phyloP scores from a whole-genome alignment of 805 yeast species.

The Priceomyces castillae region DNA sequence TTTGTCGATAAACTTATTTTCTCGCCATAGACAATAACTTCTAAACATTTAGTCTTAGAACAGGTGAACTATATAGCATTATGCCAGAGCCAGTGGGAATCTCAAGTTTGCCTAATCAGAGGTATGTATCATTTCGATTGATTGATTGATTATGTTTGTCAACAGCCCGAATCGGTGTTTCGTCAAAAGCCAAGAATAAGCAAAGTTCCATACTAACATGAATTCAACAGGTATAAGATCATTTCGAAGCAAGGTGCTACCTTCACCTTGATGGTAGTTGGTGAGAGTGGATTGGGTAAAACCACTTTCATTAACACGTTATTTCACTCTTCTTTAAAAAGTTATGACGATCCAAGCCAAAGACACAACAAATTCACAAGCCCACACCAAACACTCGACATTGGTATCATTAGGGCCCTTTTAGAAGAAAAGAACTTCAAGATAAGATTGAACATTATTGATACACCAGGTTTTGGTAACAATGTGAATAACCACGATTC shows the following conservation, averaged over 20 bases:
- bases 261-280: slow-evolving; percentile 82
- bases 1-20: slow-evolving; percentile 2
- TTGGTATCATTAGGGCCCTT: slow-evolving; percentile 75
- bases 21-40: neutral
- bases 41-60: neutral
- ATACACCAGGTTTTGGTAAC: slow-evolving; percentile 94
- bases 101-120: slow-evolving; percentile 71
- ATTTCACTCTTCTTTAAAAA: slow-evolving; percentile 71
- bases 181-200: neutral
- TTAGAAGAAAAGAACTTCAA: slow-evolving; percentile 82
- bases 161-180: neutral
- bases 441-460: slow-evolving; percentile 75
- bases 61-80: neutral
- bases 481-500: slow-evolving; percentile 80
- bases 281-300: slow-evolving; percentile 90
- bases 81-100: slow-evolving; percentile 66
- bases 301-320: slow-evolving; percentile 87
- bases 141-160: slow-evolving; percentile 2
- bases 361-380: slow-evolving; percentile 55
- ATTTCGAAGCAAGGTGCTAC: slow-evolving; percentile 73
- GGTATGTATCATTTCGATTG: slow-evolving; percentile 38
- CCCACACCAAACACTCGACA: slow-evolving; percentile 66
- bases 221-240: slow-evolving; percentile 56
- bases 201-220: slow-evolving; percentile 5
- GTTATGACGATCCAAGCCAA: slow-evolving; percentile 52